These are phyloP conservation scores for Berkeleyomyces rouxiae DNA, from an alignment of 2,329 filamentous ascomycete species.

Conservation along the genomic window DNA sequence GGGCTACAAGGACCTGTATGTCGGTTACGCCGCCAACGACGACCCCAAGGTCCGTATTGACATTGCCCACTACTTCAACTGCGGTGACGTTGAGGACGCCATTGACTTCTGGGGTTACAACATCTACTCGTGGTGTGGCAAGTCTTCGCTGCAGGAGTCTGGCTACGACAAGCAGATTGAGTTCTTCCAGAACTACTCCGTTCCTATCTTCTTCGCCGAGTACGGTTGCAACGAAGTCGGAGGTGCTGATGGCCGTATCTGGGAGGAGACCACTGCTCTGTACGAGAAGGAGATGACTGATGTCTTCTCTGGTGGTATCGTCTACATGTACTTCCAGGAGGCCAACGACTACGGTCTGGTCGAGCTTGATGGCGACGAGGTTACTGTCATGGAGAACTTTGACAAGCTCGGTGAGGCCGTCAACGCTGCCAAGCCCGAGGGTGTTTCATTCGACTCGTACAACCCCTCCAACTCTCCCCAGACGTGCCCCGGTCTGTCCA, in stretches of 20 bases:
- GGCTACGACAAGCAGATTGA: conserved; percentile 69
- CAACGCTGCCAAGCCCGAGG: conserved; percentile 46
- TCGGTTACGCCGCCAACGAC: conserved; percentile 94
- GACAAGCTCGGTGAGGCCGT: conserved; percentile 54
- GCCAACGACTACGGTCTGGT: conserved; percentile 77
- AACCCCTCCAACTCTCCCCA: conserved; percentile 49
- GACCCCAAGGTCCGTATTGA: conserved; percentile 66
- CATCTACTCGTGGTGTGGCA: conserved; percentile 97
- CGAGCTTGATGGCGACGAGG: conserved; percentile 38
- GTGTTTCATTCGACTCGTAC: conserved; percentile 52
- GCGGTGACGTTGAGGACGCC: conserved; percentile 44
- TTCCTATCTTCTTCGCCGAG: conserved; percentile 96
- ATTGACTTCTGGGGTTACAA: conserved; percentile 99
- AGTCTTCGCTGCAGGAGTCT: conserved; percentile 59
- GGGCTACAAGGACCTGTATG: conserved; percentile 59
- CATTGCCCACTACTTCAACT: conserved; percentile 90
- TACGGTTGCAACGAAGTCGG: conserved; percentile 74
- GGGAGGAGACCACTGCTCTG: conserved; percentile 70
- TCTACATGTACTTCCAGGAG: conserved; percentile 98
- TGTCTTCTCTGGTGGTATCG: conserved; percentile 90
- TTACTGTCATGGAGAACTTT: conserved; percentile 59
- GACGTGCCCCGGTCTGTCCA: conserved; percentile 48
- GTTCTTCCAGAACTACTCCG: conserved; percentile 77
- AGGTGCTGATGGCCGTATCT: conserved; percentile 51
- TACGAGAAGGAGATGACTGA: conserved; percentile 66